These are phyloP conservation scores for Pseudocercospora pini-densiflorae DNA, from an alignment of 2,329 filamentous ascomycete genomes.

Conservation along the genomic window DNA sequence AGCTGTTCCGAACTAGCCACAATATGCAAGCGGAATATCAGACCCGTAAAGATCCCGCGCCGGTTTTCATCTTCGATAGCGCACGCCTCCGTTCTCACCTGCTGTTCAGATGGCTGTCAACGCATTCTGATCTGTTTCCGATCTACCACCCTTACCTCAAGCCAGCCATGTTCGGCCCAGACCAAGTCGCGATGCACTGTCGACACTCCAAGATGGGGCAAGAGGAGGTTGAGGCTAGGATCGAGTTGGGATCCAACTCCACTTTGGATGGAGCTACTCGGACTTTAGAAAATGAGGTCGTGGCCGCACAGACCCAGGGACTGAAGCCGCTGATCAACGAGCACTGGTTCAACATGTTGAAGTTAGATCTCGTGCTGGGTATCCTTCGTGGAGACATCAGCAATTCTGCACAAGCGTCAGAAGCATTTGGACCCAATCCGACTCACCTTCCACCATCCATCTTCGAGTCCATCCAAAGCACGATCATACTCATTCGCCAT, in stretches of 20 bases:
- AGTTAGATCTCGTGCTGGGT: not conserved
- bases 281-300: not conserved
- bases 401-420: not conserved
- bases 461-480: not conserved
- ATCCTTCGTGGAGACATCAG: not conserved
- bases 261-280: not conserved
- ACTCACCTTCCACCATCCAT: not conserved
- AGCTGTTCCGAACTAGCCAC: no score
- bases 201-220: slow-evolving; percentile 5
- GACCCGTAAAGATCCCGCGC: not conserved
- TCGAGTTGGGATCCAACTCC: not conserved
- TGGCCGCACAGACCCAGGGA: not conserved
- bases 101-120: slow-evolving; percentile 14
- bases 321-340: slow-evolving; percentile 1
- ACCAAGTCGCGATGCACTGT: slow-evolving; percentile 3
- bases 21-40: no score
- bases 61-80: slow-evolving; percentile 17
- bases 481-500: slow-evolving; percentile 13
- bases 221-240: not conserved
- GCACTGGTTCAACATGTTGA: slow-evolving; percentile 11
- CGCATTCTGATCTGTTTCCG: slow-evolving; percentile 4
- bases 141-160: slow-evolving; percentile 14
- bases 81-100: slow-evolving; percentile 19
- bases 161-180: slow-evolving; percentile 13
- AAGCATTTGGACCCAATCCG: not conserved